These are phyloP conservation scores for Zymoseptoria crescenta DNA, from an alignment of 2,329 filamentous ascomycete species.

Conservation along the genomic window DNA sequence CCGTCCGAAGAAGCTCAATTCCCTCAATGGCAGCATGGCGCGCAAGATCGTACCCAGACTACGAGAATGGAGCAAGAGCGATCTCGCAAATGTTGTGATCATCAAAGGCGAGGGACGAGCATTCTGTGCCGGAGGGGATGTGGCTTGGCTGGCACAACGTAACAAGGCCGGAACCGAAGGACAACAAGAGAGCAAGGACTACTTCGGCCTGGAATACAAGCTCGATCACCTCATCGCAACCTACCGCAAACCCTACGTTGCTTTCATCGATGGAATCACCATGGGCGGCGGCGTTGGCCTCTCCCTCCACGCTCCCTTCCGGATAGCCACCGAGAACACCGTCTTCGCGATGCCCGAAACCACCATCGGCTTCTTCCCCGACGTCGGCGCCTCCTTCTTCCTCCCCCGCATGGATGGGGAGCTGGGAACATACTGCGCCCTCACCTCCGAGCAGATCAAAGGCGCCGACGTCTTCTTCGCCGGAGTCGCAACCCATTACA, in stretches of 20 bases:
- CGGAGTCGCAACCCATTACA: slow-evolving; percentile 89
- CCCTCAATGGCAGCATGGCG: slow-evolving; percentile 88
- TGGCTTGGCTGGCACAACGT: slow-evolving; percentile 65
- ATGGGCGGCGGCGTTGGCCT: slow-evolving; percentile 97
- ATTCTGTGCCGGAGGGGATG: slow-evolving; percentile 91
- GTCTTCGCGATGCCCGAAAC: slow-evolving; percentile 98
- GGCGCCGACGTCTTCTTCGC: slow-evolving; percentile 84
- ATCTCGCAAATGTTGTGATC: slow-evolving; percentile 85
- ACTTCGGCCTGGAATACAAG: slow-evolving; percentile 92
- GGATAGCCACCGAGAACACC: slow-evolving; percentile 92
- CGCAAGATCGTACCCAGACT: slow-evolving; percentile 86
- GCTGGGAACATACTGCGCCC: slow-evolving; percentile 82
- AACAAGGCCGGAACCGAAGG: slow-evolving; percentile 63
- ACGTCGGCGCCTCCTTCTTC: slow-evolving; percentile 95
- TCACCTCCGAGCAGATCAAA: slow-evolving; percentile 76
- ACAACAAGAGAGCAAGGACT: slow-evolving; percentile 67
- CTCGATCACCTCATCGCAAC: slow-evolving; percentile 93
- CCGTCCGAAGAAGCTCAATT: slow-evolving; percentile 83
- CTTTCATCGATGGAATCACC: slow-evolving; percentile 95
- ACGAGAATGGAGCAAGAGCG: slow-evolving; percentile 89
- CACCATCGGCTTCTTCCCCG: slow-evolving; percentile 96
- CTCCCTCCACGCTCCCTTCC: slow-evolving; percentile 88
- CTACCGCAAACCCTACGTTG: slow-evolving; percentile 84
- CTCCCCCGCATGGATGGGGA: slow-evolving; percentile 79
- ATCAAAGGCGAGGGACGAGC: slow-evolving; percentile 84